Conservation (phyloP, 1,284 basidiomycete genomes). For the Leucoagaricus sp. region DNA sequence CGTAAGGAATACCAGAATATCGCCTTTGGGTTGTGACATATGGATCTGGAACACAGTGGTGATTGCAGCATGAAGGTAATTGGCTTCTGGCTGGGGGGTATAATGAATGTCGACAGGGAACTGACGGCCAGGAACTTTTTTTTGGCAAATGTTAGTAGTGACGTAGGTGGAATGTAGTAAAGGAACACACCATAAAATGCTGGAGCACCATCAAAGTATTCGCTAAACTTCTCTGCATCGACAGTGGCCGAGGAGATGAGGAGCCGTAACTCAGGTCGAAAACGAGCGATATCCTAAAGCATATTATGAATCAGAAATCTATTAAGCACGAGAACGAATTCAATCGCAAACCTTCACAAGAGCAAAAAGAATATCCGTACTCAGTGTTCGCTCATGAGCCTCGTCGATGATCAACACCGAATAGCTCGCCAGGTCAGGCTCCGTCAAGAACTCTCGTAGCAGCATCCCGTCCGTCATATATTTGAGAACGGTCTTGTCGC, state of each 20-base stretch:
- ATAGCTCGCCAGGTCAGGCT: constrained; percentile 92
- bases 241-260: constrained; percentile 97
- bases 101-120: constrained; percentile 99
- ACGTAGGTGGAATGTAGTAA: neutral
- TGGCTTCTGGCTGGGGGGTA: constrained; percentile 96
- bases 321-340: constrained; percentile 18
- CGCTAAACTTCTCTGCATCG: constrained; percentile 95
- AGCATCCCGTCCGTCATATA: constrained; percentile 99
- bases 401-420: constrained; percentile 95
- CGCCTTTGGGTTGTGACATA: constrained; percentile 97
- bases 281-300: constrained; percentile 90
- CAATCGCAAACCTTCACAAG: constrained; percentile 84
- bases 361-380: constrained; percentile 96
- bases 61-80: constrained; percentile 98
- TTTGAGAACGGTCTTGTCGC: constrained; percentile 96
- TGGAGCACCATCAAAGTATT: constrained; percentile 93
- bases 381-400: constrained; percentile 93
- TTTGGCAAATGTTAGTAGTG: neutral
- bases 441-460: constrained; percentile 93
- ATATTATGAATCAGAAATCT: constrained; percentile 21
- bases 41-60: constrained; percentile 99
- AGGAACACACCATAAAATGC: constrained; percentile 82
- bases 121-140: constrained; percentile 88
- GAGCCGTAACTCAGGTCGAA: constrained; percentile 88
- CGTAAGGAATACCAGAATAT: constrained; percentile 97